Conservation (phyloP, 495 filamentous ascomycete genomes). For the Penicillium flavigenum region DNA sequence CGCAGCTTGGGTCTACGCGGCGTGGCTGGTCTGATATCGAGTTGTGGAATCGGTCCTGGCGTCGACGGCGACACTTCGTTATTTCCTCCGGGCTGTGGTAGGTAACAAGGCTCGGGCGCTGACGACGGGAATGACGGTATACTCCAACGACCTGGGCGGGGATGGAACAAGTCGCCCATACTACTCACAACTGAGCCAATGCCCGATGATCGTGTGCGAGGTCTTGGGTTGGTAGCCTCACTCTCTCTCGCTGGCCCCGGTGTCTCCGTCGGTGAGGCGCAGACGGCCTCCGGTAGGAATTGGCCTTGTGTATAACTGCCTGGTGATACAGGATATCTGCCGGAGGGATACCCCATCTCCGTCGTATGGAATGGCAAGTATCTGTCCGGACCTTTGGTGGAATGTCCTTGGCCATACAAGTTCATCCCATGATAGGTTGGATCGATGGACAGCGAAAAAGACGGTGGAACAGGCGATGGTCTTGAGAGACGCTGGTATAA, state of each 20-base stretch:
- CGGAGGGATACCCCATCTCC: neutral
- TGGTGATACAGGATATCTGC: neutral
- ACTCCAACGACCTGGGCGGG: neutral
- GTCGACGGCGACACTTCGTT: neutral
- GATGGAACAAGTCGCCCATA: neutral
- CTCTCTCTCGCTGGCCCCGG: neutral
- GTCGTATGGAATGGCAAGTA: neutral
- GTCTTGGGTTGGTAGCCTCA: neutral
- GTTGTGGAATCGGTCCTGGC: neutral
- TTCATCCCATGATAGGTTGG: neutral
- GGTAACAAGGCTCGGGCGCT: neutral
- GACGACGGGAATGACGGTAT: neutral
- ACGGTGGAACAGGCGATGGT: slow-evolving; percentile 10
- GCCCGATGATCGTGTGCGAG: neutral
- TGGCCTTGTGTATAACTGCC: neutral
- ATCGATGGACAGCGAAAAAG: slow-evolving; percentile 13
- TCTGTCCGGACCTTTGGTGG: neutral
- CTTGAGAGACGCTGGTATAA: slow-evolving; percentile 38
- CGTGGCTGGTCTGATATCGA: slow-evolving; percentile 1
- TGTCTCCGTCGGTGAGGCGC: neutral
- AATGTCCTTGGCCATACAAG: neutral
- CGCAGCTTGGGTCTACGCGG: neutral
- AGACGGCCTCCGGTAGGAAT: neutral
- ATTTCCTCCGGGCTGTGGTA: neutral
- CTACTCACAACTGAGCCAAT: neutral